These are phyloP conservation scores for Tylopilus intermedius DNA, from an alignment of 768 basidiomycete genomes.

Conservation along the genomic window DNA sequence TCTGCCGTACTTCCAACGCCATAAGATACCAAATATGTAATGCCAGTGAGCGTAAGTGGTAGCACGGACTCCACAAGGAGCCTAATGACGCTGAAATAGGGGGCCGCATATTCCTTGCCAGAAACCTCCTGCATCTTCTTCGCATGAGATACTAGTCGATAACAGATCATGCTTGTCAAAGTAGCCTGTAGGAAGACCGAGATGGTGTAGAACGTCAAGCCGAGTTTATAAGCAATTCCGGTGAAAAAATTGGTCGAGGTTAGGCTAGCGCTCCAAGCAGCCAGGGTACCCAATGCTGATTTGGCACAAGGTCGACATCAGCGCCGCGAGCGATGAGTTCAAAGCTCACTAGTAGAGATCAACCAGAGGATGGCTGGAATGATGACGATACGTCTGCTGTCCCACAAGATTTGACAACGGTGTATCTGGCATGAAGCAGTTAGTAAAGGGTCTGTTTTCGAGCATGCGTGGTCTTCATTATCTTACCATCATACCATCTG, in stretches of 20 bases:
- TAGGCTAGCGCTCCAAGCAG: not conserved
- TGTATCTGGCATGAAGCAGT: slow-evolving; percentile 20
- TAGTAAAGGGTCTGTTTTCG: not conserved
- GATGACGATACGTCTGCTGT: not conserved
- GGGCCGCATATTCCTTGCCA: not conserved
- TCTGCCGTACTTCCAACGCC: not conserved
- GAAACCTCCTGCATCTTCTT: not conserved
- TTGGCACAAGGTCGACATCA: not conserved
- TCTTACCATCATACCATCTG: slow-evolving; percentile 25
- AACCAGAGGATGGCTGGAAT: too few species aligned
- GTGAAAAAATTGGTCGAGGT: not conserved
- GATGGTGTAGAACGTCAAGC: not conserved
- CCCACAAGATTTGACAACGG: slow-evolving; percentile 34
- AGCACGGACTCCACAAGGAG: not conserved
- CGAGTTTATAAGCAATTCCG: not conserved
- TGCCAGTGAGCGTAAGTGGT: not conserved
- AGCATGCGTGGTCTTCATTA: too few species aligned
- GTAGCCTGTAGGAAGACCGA: slow-evolving; percentile 2
- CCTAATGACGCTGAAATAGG: not conserved
- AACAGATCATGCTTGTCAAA: not conserved
- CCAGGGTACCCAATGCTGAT: slow-evolving; percentile 4
- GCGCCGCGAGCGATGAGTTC: too few species aligned
- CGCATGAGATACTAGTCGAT: not conserved
- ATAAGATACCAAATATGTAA: not conserved
- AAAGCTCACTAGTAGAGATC: too few species aligned